Evolutionary conservation across 768 basidiomycete species (phyloP), one percentile per base, ranked within the genome.

Genomic region (Russula griseocarnosa): DNA sequence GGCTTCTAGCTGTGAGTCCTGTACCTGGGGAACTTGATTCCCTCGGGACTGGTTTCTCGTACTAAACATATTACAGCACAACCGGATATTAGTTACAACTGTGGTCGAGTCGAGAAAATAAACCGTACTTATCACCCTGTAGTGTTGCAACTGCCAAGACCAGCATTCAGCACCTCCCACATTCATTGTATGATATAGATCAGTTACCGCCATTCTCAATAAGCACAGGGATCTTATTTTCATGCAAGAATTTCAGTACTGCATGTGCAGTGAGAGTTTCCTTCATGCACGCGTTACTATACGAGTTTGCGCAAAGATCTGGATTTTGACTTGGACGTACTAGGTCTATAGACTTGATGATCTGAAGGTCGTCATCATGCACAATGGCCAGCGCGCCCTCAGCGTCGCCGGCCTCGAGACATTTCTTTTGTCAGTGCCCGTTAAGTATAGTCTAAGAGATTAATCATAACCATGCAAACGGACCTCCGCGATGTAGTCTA

Each of bases 311-410:
- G 49, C n/a, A 28, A 28, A 38, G 2, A 6, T 30, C 16, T 16
- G 24, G 14, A 20, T 28, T 32, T 57, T 20, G 46, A 38, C 18
- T 28, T 40, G 34, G 13, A 55, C 58, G 22, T 52, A 64, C 63
- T 58, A 50, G 46, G 16, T 38, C 28, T 42, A 60, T 53, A 42
- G 34, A 64, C 16, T 60, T 53, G 34, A 64, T 20, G n/a, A 34
- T 22, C 18, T 64, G 18, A 14, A 65, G 50, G 32, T 65, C 61
- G 13, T 65, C 50, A 26, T 65, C 55, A 54, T 65, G 64, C 4
- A 44, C 61, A 36, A 65, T 30, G 18, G 42, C 42, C 20, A 42
- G 6, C 18, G 5, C 5, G 44, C 47, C 13, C 32, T 47, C 22
- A n/a, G 18, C 22, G 10, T 4, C 2, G 14, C 3, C 10, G 11